Conservation (phyloP, 768 basidiomycete species). For the Boletus tomentosulus region DNA sequence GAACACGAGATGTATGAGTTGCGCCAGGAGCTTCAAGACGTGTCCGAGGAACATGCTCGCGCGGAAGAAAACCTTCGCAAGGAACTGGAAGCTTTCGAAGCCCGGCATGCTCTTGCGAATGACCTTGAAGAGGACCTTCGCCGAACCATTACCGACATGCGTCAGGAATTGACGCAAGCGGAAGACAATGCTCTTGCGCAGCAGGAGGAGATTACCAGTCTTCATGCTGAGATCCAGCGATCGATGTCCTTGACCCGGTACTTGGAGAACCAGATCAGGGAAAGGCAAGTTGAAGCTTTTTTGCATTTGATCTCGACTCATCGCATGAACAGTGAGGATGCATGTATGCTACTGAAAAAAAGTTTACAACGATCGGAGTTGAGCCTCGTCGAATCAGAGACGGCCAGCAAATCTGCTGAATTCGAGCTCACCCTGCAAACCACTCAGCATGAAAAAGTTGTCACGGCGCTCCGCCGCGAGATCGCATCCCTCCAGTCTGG, state of each 20-base stretch:
- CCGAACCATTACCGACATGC: slow-evolving; percentile 34
- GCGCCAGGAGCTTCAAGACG: slow-evolving; percentile 36
- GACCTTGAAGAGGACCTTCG: slow-evolving; percentile 34
- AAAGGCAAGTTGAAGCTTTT: slow-evolving; percentile 43
- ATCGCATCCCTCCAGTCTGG: slow-evolving; percentile 47
- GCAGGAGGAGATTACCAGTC: slow-evolving; percentile 49
- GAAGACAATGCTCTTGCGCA: slow-evolving; percentile 33
- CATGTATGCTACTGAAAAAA: slow-evolving; percentile 36
- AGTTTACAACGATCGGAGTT: slow-evolving; percentile 39
- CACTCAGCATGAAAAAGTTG: slow-evolving; percentile 64
- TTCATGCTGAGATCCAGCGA: slow-evolving; percentile 66
- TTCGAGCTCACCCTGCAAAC: slow-evolving; percentile 60
- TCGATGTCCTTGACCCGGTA: slow-evolving; percentile 56
- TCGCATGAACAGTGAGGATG: slow-evolving; percentile 41
- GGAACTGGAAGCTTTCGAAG: slow-evolving; percentile 25
- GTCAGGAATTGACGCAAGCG: slow-evolving; percentile 40
- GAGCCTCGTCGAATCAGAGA: slow-evolving; percentile 51
- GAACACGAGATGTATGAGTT: slow-evolving; percentile 33
- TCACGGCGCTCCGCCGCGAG: slow-evolving; percentile 55
- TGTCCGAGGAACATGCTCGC: slow-evolving; percentile 31
- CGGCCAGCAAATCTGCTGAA: slow-evolving; percentile 57
- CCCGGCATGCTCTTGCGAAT: slow-evolving; percentile 29
- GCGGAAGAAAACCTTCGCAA: slow-evolving; percentile 28
- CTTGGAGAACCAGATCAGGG: slow-evolving; percentile 59
- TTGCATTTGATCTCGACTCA: slow-evolving; percentile 1